A percentile compares a stretch with the other conserved stretches of the same genome.
These are phyloP conservation scores for Canna indica DNA, from an alignment of 176 grass and related monocot genomes.

Conservation along the genomic window DNA sequence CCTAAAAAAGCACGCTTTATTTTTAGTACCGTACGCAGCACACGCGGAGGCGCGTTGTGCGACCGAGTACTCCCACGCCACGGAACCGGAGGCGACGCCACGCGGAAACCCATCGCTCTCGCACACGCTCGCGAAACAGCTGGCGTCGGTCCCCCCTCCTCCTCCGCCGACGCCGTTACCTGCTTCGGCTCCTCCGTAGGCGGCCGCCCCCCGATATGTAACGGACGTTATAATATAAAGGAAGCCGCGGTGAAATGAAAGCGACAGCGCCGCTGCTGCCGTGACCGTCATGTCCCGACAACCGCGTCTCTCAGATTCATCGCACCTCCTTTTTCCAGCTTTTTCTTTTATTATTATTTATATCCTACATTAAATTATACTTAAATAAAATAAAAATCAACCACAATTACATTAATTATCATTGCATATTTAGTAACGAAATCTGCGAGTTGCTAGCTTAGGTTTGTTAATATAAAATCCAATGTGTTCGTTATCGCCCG, in stretches of 20 bases:
- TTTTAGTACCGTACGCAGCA: background rate
- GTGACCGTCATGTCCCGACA: background rate
- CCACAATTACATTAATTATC: too few relatives aligned
- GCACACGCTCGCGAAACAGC: background rate
- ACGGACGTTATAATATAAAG: background rate
- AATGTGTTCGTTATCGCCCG: too few relatives aligned
- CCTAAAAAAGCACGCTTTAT: too few relatives aligned
- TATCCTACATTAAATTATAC: too few relatives aligned
- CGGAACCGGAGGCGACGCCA: background rate
- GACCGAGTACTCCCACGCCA: background rate
- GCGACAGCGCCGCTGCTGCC: background rate
- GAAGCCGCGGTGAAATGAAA: background rate
- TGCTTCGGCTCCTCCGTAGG: background rate
- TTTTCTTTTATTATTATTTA: too few relatives aligned
- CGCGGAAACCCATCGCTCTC: background rate
- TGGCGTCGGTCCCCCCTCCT: too few relatives aligned
- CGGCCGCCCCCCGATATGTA: background rate
- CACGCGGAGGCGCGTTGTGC: background rate
- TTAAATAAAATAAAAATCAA: too few relatives aligned
- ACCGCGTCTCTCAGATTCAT: background rate
- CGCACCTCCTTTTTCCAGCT: background rate
- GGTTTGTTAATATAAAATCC: background rate
- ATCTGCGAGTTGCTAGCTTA: too few relatives aligned
- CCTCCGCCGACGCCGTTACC: background rate
- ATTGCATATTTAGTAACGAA: background rate